These are phyloP conservation scores for Geranium rotundifolium DNA, from an alignment of 345 rosid species.

Conservation along the genomic window DNA sequence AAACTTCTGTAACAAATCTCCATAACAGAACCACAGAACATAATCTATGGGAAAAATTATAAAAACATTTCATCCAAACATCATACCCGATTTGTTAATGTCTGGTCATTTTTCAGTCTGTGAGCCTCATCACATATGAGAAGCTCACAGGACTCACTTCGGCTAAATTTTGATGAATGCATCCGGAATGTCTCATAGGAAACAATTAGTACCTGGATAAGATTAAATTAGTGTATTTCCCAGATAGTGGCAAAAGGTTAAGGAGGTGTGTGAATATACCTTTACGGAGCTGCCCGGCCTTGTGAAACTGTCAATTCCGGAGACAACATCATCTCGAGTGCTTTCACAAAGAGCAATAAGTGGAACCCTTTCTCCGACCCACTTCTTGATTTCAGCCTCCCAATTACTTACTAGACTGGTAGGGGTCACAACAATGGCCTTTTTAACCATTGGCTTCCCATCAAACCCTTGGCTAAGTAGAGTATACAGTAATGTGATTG, in stretches of 20 bases:
- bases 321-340: conserved; percentile 81
- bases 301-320: conserved; percentile 76
- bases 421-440: conserved; percentile 90
- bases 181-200: conserved; percentile 96
- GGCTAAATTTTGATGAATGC: conserved; percentile 84
- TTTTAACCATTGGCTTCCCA: conserved; percentile 86
- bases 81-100: conserved; percentile 80
- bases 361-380: conserved; percentile 87
- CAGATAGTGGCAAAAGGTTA: neutral
- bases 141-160: conserved; percentile 75
- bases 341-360: conserved; percentile 94
- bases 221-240: neutral
- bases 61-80: conserved; percentile 11
- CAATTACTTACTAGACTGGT: conserved; percentile 98
- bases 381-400: conserved; percentile 93
- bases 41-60: conserved; percentile 1
- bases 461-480: conserved; percentile 88
- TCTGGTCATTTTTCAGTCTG: conserved; percentile 93
- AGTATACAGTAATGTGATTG: conserved; percentile 78
- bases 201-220: conserved; percentile 64
- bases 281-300: conserved; percentile 52
- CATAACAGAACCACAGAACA: conserved; percentile 5
- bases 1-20: conserved; percentile 9
- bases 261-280: conserved; percentile 25
- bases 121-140: conserved; percentile 99